A percentile compares a stretch with the other conserved stretches of the same genome.
phyloP scores from a whole-genome alignment of 2,329 filamentous ascomycete species.

The Coleophoma cylindrospora region DNA sequence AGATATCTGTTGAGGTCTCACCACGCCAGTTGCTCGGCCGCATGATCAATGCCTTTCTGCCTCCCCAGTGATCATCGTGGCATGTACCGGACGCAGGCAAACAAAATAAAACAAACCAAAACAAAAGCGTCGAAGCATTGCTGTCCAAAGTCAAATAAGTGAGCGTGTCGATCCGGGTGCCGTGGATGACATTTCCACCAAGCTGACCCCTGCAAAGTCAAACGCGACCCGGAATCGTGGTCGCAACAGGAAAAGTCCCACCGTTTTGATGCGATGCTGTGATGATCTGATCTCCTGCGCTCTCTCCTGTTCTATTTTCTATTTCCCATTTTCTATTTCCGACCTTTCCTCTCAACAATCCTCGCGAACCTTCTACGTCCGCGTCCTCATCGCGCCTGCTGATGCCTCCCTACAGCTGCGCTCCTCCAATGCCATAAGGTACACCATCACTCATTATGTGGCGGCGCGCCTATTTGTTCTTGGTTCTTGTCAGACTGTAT shows the following conservation, averaged over 20 bases:
- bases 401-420: conserved; percentile 12
- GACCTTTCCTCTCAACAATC: conserved; percentile 8
- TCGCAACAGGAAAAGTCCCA: not conserved
- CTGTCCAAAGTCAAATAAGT: not conserved
- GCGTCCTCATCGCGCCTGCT: conserved; percentile 11
- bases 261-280: conserved; percentile 4
- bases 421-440: conserved; percentile 11
- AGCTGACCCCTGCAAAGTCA: not conserved
- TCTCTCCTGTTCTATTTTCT: too few relatives aligned
- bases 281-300: not conserved
- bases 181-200: not conserved
- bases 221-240: not conserved
- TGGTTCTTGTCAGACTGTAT: conserved; percentile 85
- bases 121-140: not conserved
- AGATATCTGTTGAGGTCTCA: too few relatives aligned
- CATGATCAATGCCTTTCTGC: too few relatives aligned
- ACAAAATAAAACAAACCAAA: not conserved
- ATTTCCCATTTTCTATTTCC: too few relatives aligned
- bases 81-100: too few relatives aligned
- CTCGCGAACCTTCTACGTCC: conserved; percentile 10
- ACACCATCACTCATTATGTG: conserved; percentile 58
- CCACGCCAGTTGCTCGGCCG: too few relatives aligned
- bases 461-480: conserved; percentile 80
- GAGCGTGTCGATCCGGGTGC: not conserved
- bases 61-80: too few relatives aligned